Conservation (phyloP, 2,329 filamentous ascomycete species). For the Hypoxylon sp. region DNA sequence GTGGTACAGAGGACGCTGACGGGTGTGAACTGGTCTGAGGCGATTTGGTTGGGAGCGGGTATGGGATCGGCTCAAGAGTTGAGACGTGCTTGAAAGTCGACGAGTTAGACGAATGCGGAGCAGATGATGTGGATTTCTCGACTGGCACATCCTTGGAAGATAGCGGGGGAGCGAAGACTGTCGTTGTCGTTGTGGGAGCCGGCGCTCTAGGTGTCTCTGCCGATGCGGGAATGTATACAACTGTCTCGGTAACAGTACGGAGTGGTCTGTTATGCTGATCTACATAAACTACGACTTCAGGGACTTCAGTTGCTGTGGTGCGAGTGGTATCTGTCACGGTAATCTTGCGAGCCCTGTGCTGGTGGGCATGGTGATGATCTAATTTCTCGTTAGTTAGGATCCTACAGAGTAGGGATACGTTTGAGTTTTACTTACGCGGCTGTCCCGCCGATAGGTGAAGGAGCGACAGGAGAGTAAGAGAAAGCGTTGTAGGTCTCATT, state of each 20-base stretch:
- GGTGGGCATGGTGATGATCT: conserved; percentile 56
- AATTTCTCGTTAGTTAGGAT: conserved; percentile 30
- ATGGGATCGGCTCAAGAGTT: conserved; percentile 16
- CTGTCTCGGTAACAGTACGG: conserved; percentile 59
- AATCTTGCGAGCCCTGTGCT: conserved; percentile 49
- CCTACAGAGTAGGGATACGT: background rate
- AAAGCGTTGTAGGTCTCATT: conserved; percentile 62
- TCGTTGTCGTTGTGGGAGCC: conserved; percentile 23
- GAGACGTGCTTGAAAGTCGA: conserved; percentile 32
- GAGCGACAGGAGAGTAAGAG: conserved; percentile 57
- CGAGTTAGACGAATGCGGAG: conserved; percentile 21
- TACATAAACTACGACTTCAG: conserved; percentile 71
- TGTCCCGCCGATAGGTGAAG: conserved; percentile 60
- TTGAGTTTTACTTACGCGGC: conserved; percentile 53
- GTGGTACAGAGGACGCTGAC: conserved; percentile 18
- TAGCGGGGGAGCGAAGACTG: conserved; percentile 17
- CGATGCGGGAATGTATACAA: conserved; percentile 51
- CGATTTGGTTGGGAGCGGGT: conserved; percentile 19
- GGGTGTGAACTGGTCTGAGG: conserved; percentile 14
- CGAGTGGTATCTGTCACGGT: conserved; percentile 58
- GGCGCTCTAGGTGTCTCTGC: conserved; percentile 22
- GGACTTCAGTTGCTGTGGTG: conserved; percentile 59
- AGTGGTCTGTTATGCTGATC: conserved; percentile 69
- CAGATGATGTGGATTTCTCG: conserved; percentile 20
- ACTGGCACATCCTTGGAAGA: conserved; percentile 33